Evolutionary conservation across 139 green algal species (phyloP), one percentile per base, ranked within the genome.

Genomic region (Pleodorina starrii): DNA sequence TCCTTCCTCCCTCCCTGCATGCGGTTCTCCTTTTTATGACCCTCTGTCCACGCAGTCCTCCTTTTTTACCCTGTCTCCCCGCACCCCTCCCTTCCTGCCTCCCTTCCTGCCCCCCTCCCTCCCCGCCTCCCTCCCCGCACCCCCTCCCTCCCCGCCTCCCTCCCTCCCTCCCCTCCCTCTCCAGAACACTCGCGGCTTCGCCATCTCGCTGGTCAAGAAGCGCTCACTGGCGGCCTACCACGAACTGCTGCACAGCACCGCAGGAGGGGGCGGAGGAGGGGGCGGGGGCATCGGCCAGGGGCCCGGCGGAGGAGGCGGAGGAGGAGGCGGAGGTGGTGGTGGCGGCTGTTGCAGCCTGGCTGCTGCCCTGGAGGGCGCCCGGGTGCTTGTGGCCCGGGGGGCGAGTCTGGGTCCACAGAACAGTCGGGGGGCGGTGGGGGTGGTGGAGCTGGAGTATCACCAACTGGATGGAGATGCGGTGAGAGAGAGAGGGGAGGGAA

Each of bases 371-470:
- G 87, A 84, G 38, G 87, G 87, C 66, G 32, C 25, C 1, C 60
- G 66, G 27, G 17, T 91, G 66, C 38, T 88, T 73, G 87, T 91
- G 66, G 25, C 27, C 4, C 81, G 81, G 2, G 81, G 81, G 27
- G 60, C 81, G 16, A 19, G 7, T 1, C 63, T 92, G 79, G 79
- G 79, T 44, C 19, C 36, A 9, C 43, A 71, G 75, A 88, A 88
- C 50, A 90, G 54, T 9, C 89, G 89, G 10, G 89, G 89, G 35
- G 59, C 84, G 32, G 57, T 92, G 32, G 89, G 89, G 46, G 89
- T 92, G 44, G 89, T 92, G 46, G 89, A 92, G 79, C 35, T n/a
- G 29, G 89, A 92, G 89, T 92, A 92, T 48, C 54, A 74, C 40
- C 57, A 80, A n/a, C 32, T 90, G 66, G 84, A 90, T 19, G 89